Percentiles rank a stretch among this genome's conserved stretches.
These are phyloP conservation scores for Tuber melanosporum DNA, from an alignment of 495 filamentous ascomycete species.

Conservation along the genomic window DNA sequence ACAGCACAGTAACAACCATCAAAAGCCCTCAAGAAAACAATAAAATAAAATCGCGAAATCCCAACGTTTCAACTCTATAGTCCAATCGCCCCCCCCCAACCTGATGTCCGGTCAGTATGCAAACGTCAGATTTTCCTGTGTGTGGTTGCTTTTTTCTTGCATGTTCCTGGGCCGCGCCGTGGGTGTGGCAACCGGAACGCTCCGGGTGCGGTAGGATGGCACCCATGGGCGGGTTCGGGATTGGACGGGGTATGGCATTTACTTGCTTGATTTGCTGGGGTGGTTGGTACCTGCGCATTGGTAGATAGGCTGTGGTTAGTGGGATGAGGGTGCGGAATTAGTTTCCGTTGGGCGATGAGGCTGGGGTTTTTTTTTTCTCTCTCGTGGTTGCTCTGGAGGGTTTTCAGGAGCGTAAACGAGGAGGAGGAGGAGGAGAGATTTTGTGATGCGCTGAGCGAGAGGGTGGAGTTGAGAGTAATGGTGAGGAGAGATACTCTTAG, in stretches of 20 bases:
- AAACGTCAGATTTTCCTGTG: background rate
- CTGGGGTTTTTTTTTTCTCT: background rate
- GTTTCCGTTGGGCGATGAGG: background rate
- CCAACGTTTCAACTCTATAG: background rate
- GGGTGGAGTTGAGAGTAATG: background rate
- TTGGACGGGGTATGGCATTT: background rate
- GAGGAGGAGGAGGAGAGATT: background rate
- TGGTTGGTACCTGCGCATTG: background rate
- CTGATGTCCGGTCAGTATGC: background rate
- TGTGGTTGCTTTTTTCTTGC: background rate
- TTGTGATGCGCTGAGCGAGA: background rate
- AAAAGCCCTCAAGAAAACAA: background rate
- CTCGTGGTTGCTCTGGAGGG: background rate
- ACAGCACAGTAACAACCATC: background rate
- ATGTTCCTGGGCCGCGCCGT: background rate
- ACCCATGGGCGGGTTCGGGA: background rate
- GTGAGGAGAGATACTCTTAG: background rate
- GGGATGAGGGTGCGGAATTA: slow-evolving; percentile 1
- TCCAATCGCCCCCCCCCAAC: background rate
- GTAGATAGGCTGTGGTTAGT: background rate
- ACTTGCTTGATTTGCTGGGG: background rate
- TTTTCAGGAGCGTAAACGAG: background rate
- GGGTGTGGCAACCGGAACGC: background rate
- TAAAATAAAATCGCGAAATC: background rate
- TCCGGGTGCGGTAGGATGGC: background rate